phyloP scores from a whole-genome alignment of 2,329 filamentous ascomycete genomes.

The Ramichloridium luteum region DNA sequence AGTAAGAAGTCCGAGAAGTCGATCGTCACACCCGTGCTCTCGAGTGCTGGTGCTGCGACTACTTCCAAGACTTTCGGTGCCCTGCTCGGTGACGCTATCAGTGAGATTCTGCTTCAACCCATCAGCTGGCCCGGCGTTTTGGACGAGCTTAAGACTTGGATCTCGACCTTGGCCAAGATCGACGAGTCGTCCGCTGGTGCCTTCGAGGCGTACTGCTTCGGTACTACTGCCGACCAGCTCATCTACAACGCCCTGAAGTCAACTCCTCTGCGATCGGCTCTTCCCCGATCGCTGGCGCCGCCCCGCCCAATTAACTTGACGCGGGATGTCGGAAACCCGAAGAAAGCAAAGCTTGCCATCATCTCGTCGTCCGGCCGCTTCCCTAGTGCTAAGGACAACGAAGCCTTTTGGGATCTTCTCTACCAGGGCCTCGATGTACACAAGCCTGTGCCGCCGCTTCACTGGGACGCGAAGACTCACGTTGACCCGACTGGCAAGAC shows the following conservation, averaged over 20 bases:
- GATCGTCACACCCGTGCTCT: too few relatives aligned
- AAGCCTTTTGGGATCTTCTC: slow-evolving; percentile 12
- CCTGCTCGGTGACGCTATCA: slow-evolving; percentile 1
- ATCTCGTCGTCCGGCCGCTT: too few relatives aligned
- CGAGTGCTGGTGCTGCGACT: too few relatives aligned
- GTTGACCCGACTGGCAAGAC: slow-evolving; percentile 8
- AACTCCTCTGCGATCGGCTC: too few relatives aligned
- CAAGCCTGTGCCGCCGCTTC: slow-evolving; percentile 6
- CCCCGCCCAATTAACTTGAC: too few relatives aligned
- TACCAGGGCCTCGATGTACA: slow-evolving; percentile 8
- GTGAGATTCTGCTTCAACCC: slow-evolving; percentile 3
- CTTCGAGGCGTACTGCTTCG: background rate
- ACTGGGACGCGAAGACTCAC: slow-evolving; percentile 10
- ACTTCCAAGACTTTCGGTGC: too few relatives aligned
- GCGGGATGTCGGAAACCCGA: too few relatives aligned
- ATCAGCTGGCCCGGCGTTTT: slow-evolving; percentile 3
- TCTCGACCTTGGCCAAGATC: slow-evolving; percentile 1
- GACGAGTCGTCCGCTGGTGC: too few relatives aligned
- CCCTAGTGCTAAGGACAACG: slow-evolving; percentile 2
- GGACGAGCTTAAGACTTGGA: slow-evolving; percentile 2
- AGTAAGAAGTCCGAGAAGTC: too few relatives aligned
- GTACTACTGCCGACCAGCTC: slow-evolving; percentile 2
- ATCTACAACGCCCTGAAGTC: slow-evolving; percentile 3
- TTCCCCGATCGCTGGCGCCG: too few relatives aligned
- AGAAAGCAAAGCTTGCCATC: too few relatives aligned